Evolutionary conservation across 2,329 filamentous ascomycete genomes (phyloP).

Genomic region (Colletotrichum sp.): DNA sequence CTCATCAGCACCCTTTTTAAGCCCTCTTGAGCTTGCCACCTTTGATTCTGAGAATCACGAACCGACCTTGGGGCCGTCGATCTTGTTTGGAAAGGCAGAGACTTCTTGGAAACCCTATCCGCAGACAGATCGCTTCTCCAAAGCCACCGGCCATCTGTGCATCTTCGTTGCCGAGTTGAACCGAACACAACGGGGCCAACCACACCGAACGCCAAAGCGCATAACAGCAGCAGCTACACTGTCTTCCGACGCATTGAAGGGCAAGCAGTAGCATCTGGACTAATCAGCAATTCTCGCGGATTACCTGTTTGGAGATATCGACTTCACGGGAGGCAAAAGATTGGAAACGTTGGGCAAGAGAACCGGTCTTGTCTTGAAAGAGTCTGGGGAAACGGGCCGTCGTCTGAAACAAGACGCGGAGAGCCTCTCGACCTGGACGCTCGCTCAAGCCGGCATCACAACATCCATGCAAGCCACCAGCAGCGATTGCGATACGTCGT

Average conservation of each 20-base stretch:
- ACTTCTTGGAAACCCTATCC: background rate
- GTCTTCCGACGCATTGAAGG: background rate
- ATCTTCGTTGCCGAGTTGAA: background rate
- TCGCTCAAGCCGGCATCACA: constrained; percentile 25
- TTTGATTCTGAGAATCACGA: background rate
- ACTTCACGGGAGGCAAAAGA: background rate
- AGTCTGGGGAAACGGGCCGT: constrained; percentile 12
- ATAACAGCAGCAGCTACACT: background rate
- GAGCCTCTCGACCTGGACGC: constrained; percentile 22
- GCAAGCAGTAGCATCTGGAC: background rate
- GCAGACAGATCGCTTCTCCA: background rate
- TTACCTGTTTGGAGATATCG: background rate
- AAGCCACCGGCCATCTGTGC: background rate
- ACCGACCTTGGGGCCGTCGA: background rate
- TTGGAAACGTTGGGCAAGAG: background rate
- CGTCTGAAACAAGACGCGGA: constrained; percentile 13
- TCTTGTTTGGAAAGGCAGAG: background rate
- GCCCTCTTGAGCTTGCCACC: background rate
- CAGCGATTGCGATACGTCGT: constrained; percentile 46
- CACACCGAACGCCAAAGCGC: background rate
- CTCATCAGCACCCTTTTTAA: background rate
- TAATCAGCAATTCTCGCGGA: background rate
- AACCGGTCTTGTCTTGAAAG: background rate
- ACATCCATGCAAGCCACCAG: constrained; percentile 61
- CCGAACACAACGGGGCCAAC: background rate